Conservation (phyloP, 2,329 filamentous ascomycete species). For the Aspergillus terreus region DNA sequence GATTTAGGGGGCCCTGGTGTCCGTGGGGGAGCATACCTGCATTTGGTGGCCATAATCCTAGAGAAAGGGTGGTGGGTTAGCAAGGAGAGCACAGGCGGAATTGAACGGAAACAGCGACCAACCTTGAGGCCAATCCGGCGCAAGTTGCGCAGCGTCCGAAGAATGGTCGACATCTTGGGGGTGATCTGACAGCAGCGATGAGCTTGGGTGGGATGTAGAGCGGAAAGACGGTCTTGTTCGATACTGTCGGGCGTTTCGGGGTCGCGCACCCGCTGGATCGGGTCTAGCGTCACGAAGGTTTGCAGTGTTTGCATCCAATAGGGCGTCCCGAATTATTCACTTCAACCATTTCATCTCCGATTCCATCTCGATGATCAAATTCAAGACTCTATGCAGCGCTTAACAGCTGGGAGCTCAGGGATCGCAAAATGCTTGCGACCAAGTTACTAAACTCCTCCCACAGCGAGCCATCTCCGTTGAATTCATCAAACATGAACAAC, state of each 20-base stretch:
- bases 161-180: constrained; percentile 79
- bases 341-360: no score
- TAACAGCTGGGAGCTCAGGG: no score
- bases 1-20: constrained; percentile 3
- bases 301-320: constrained; percentile 32
- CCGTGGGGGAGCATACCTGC: constrained; percentile 57
- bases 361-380: no score
- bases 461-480: no score
- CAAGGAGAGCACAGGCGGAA: constrained; percentile 10
- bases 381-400: no score
- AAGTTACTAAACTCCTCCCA: no score
- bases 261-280: constrained; percentile 19
- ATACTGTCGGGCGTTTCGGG: constrained; percentile 8
- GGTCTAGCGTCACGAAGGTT: constrained; percentile 27
- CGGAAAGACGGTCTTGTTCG: constrained; percentile 15
- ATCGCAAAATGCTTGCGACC: no score
- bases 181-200: constrained; percentile 17
- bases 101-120: constrained; percentile 13
- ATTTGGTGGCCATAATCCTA: constrained; percentile 91
- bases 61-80: constrained; percentile 36
- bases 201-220: constrained; percentile 12
- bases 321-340: not conserved
- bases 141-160: constrained; percentile 81
- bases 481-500: no score
- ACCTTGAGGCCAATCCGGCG: constrained; percentile 87